A percentile compares a stretch with the other conserved stretches of the same genome.
phyloP scores from a whole-genome alignment of 2,329 filamentous ascomycete genomes.

The Polytolypa hystricis region DNA sequence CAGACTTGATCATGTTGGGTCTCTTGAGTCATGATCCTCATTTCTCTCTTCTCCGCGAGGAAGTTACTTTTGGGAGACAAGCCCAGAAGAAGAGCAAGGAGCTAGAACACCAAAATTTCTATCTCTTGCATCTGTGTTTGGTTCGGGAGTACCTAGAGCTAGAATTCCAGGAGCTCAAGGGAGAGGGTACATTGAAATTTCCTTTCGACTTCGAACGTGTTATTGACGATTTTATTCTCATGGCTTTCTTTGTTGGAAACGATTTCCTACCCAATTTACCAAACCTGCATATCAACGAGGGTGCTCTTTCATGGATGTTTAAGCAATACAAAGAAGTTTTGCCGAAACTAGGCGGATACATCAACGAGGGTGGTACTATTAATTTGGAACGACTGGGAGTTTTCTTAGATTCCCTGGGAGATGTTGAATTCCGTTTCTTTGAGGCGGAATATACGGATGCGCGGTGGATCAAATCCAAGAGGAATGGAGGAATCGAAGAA shows the following conservation, averaged over 20 bases:
- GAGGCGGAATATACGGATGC: constrained; percentile 81
- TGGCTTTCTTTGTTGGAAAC: constrained; percentile 99
- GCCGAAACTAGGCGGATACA: constrained; percentile 80
- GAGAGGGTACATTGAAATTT: constrained; percentile 60
- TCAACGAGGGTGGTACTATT: constrained; percentile 90
- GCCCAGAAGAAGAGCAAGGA: constrained; percentile 87
- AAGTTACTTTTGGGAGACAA: constrained; percentile 90
- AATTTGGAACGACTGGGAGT: constrained; percentile 69
- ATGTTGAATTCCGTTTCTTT: constrained; percentile 87
- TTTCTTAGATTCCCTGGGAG: constrained; percentile 71
- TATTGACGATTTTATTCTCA: constrained; percentile 98
- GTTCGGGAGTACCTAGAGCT: constrained; percentile 94
- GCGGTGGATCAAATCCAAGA: constrained; percentile 85
- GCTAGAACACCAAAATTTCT: constrained; percentile 97
- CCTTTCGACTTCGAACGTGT: constrained; percentile 88
- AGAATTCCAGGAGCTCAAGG: constrained; percentile 87
- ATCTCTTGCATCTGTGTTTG: constrained; percentile 91
- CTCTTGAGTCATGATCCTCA: constrained; percentile 95
- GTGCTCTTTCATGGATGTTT: constrained; percentile 94
- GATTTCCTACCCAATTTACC: constrained; percentile 97
- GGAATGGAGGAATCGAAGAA: constrained; percentile 57
- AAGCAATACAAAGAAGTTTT: constrained; percentile 86
- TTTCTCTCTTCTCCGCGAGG: constrained; percentile 92
- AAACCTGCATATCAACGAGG: constrained; percentile 95
- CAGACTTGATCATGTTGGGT: constrained; percentile 96